Evolutionary conservation across 1,284 basidiomycete genomes (phyloP).

Genomic region (Trametes hirsuta): DNA sequence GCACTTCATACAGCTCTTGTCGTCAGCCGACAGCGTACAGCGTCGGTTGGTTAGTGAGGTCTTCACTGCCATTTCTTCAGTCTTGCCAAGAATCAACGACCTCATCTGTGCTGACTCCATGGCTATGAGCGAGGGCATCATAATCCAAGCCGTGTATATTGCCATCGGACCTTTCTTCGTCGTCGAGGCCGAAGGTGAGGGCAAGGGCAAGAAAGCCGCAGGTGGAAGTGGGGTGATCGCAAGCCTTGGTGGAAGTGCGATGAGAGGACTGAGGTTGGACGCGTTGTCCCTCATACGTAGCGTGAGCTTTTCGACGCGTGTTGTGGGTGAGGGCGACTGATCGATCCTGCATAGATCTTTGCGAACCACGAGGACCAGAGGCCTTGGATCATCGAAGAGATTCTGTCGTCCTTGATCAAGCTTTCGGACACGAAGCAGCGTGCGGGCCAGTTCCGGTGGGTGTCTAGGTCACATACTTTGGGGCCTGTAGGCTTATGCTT

Average conservation of each 20-base stretch:
- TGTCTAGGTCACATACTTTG: slow-evolving; percentile 8
- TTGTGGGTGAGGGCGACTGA: background rate
- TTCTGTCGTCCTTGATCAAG: slow-evolving; percentile 86
- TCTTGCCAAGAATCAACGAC: slow-evolving; percentile 69
- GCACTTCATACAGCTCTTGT: slow-evolving; percentile 51
- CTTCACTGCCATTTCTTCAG: slow-evolving; percentile 68
- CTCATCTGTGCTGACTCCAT: slow-evolving; percentile 70
- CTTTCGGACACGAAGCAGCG: slow-evolving; percentile 88
- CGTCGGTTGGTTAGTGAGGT: slow-evolving; percentile 63
- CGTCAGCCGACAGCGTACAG: slow-evolving; percentile 41
- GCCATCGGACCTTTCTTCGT: slow-evolving; percentile 93
- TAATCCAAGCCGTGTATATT: slow-evolving; percentile 91
- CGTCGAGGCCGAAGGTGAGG: slow-evolving; percentile 61
- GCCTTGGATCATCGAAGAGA: slow-evolving; percentile 96
- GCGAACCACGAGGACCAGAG: slow-evolving; percentile 89
- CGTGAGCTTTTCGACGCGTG: slow-evolving; percentile 49
- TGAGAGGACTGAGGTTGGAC: slow-evolving; percentile 83
- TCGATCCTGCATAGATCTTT: slow-evolving; percentile 66
- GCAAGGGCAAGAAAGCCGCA: slow-evolving; percentile 49
- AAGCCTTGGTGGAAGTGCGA: slow-evolving; percentile 71
- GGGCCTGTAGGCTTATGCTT: background rate
- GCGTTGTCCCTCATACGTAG: slow-evolving; percentile 83
- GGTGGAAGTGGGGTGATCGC: slow-evolving; percentile 54
- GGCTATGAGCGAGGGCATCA: slow-evolving; percentile 84
- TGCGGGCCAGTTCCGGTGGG: slow-evolving; percentile 83